Percentiles rank a stretch among this genome's conserved stretches.
Conservation (phyloP, 805 yeast genomes). For the Saturnispora galanensis region DNA sequence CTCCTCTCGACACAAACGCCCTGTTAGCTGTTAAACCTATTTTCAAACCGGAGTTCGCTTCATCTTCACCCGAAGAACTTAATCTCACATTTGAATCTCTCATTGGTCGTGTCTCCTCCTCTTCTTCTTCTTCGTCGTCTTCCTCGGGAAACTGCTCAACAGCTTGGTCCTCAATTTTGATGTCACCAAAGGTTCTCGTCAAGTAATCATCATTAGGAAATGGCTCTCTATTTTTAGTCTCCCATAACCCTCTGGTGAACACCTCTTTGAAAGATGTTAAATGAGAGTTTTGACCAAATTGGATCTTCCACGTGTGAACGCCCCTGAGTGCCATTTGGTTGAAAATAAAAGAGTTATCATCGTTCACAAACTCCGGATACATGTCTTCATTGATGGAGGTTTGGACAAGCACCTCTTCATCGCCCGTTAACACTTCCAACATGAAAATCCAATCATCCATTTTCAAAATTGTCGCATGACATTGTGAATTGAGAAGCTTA, state of each 20-base stretch:
- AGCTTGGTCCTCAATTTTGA: constrained; percentile 23
- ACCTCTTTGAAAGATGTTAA: constrained; percentile 43
- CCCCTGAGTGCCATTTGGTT: constrained; percentile 31
- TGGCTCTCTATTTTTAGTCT: constrained; percentile 38
- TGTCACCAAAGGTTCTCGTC: constrained; percentile 37
- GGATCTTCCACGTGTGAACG: constrained; percentile 50
- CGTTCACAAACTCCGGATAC: constrained; percentile 7
- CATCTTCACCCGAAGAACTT: constrained; percentile 16
- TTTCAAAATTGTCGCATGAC: constrained; percentile 33
- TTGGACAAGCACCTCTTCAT: constrained; percentile 24
- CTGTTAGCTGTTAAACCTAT: constrained; percentile 64
- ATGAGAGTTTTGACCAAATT: constrained; percentile 33
- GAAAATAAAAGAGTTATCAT: background rate
- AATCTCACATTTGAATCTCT: constrained; percentile 23
- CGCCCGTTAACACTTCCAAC: constrained; percentile 31
- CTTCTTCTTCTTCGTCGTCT: constrained; percentile 22
- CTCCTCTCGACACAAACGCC: constrained; percentile 70
- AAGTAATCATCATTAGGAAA: constrained; percentile 49
- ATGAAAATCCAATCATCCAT: constrained; percentile 43
- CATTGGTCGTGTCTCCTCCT: background rate
- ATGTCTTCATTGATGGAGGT: constrained; percentile 37
- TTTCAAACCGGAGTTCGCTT: constrained; percentile 50
- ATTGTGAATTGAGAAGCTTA: constrained; percentile 29
- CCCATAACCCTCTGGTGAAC: constrained; percentile 52
- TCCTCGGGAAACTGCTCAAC: constrained; percentile 24